Base-by-base conservation (phyloP, 2,329 filamentous ascomycete species). In the Coniella vitis region DNA sequence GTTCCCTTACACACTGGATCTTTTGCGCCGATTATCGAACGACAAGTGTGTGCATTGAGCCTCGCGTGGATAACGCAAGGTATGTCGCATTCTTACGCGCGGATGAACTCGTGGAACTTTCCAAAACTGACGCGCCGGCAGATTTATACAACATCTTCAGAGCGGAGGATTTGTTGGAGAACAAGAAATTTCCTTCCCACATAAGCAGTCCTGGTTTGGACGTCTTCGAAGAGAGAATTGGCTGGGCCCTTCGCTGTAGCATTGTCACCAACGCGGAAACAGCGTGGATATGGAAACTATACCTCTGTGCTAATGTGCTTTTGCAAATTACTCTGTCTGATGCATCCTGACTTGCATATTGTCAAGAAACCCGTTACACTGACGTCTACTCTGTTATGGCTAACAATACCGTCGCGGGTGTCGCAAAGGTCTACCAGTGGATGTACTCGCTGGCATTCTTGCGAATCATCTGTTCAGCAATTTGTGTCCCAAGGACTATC, bases 141-240 rank as follows among this genome's bases (percentile, higher is more conserved):
- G 86, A 57, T 75, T 90, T 48, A 81, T 85, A 55, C 65, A 74
- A 7, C 88, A 91, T 54, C 76, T 94, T 14, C 77, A 87, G 54
- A 69, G 79, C 7, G 75, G 77, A 0, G 90, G 91, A 0, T 98
- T 97, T 63, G 81, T 84, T 56, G 93, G 89, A 61, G 87, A 95
- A 67, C 83, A 83, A 51, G 89, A 96, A 61, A 76, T 97, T 44
- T 78, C 83, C 1, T 90, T 98, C 55, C 85, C 90, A 1, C 90
- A 97, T 64, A 98, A 98, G 66, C 90, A 95, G 64, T 83, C 88
- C 7, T 94, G 90, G 67, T 76, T 91, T 53, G 86, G 95, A 68
- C 86, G 85, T 60, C 76, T 95, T 55, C 76, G 81, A 49, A 76
- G 91, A 52, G 90, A 95, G 56, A 79, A 76, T 17, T 97, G 90